A percentile compares a stretch with the other conserved stretches of the same genome.
These are phyloP conservation scores for Draba incana DNA, from an alignment of 345 rosid species.

Conservation along the genomic window DNA sequence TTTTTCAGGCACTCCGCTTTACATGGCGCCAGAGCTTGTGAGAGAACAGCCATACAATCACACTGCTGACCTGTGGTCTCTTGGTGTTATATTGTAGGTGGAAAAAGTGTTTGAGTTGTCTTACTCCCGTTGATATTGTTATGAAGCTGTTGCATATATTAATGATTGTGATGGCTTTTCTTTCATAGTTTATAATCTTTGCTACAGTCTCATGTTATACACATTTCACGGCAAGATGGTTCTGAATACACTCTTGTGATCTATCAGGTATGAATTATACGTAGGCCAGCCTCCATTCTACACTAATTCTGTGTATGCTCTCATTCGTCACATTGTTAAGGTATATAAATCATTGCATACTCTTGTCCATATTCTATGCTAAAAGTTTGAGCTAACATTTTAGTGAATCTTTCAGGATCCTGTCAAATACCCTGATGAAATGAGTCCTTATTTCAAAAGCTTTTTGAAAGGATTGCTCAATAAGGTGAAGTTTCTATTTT, in stretches of 20 bases:
- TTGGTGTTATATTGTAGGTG: constrained; percentile 95
- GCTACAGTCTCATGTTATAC: constrained; percentile 16
- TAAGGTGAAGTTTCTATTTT: constrained; percentile 55
- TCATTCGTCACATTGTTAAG: constrained; percentile 95
- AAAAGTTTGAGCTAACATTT: constrained; percentile 44
- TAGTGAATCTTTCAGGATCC: constrained; percentile 73
- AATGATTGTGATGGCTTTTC: constrained; percentile 19
- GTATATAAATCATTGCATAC: constrained; percentile 45
- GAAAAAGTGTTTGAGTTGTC: constrained; percentile 15
- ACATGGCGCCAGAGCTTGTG: constrained; percentile 99
- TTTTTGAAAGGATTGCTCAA: constrained; percentile 93
- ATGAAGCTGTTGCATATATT: neutral
- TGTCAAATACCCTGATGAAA: constrained; percentile 90
- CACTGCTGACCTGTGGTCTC: constrained; percentile 98
- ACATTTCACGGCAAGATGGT: constrained; percentile 12
- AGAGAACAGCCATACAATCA: constrained; percentile 98
- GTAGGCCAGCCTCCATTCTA: constrained; percentile 99
- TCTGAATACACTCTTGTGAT: constrained; percentile 30
- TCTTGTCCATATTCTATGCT: constrained; percentile 27
- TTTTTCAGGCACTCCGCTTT: constrained; percentile 86
- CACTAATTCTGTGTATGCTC: constrained; percentile 97
- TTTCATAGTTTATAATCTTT: constrained; percentile 12
- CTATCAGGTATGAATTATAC: constrained; percentile 85
- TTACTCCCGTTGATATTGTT: constrained; percentile 18
- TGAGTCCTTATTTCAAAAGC: constrained; percentile 85